Evolutionary conservation across 805 yeast species (phyloP), one percentile per base, ranked within the genome.

Genomic region (Starmerella apis): DNA sequence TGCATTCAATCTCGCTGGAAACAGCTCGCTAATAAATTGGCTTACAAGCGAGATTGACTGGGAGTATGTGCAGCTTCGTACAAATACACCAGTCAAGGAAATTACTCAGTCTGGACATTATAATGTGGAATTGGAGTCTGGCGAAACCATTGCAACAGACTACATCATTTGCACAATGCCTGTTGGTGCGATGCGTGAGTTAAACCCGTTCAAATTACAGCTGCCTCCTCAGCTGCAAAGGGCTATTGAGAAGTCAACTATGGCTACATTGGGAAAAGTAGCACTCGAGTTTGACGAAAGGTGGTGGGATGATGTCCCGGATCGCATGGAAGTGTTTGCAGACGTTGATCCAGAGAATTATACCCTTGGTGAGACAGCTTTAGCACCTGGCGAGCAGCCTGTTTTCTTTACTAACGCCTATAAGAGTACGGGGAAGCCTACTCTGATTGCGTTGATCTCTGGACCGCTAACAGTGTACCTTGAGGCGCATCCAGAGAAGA

Each of bases 81-180:
- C 74, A 23, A 65, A 70, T 14, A 64, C 71, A 2, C 74, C 67
- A 39, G 82, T 76, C 4, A 60, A 25, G 10, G 59, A 57, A 14
- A 70, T 80, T 25, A 59, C 60, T 16, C 63, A 73, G n/a, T 4
- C 2, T 16, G 9, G 56, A 1, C 56, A 53, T 48, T 41, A 31
- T 23, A 13, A 51, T n/a, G 56, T 56, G n/a, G 61, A 62, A 16
- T 41, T 76, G 0, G 53, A 35, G 16, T 59, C 55, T 1, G 58
- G 64, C n/a, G 71, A 73, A 3, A 49, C 52, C 3, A 61, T 70
- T 24, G 53, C 56, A 3, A 70, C 77, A 25, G 77, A 81, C 35
- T 80, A 76, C 60, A 66, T 76, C 24, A 71, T 86, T 13, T 81
- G 84, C 3, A 78, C 94, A 0, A 77, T 83, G 8, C 95, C 95